Conservation (phyloP, 2,329 filamentous ascomycete genomes). For the Cordyceps militaris region DNA sequence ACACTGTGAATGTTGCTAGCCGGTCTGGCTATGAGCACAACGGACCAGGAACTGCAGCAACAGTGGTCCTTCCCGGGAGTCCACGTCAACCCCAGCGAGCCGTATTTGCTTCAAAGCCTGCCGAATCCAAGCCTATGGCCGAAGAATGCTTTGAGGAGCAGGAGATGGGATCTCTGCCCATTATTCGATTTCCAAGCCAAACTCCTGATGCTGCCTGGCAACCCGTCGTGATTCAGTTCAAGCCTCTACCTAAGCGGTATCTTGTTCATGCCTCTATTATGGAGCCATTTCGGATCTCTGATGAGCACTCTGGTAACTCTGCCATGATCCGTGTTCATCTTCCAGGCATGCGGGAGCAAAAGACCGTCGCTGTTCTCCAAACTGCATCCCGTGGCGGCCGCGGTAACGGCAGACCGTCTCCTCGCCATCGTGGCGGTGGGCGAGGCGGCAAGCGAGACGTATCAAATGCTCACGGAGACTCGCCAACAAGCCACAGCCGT, state of each 20-base stretch:
- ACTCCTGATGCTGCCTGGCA: constrained; percentile 58
- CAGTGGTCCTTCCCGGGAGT: constrained; percentile 57
- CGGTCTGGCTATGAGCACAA: constrained; percentile 57
- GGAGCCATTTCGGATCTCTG: constrained; percentile 29
- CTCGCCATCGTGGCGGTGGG: constrained; percentile 25
- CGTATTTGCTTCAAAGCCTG: constrained; percentile 1
- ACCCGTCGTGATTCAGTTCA: constrained; percentile 46
- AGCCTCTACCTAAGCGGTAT: constrained; percentile 47
- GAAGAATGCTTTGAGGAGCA: constrained; percentile 77
- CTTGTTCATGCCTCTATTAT: constrained; percentile 31
- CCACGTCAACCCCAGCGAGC: not conserved
- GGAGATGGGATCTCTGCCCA: constrained; percentile 70
- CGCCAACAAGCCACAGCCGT: constrained; percentile 21
- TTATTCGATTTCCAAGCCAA: constrained; percentile 58
- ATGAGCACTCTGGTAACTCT: constrained; percentile 27
- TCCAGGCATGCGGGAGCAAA: constrained; percentile 35
- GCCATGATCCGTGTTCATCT: constrained; percentile 34
- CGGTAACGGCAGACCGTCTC: constrained; percentile 20
- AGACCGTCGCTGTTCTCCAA: constrained; percentile 30
- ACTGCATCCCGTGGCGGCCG: constrained; percentile 27
- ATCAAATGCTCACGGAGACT: constrained; percentile 23
- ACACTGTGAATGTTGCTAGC: constrained; percentile 64
- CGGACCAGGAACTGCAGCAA: constrained; percentile 45
- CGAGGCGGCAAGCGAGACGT: constrained; percentile 29
- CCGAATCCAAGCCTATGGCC: constrained; percentile 57